phyloP scores from a whole-genome alignment of 129 eudicot species.

The Saposhnikovia divaricata region DNA sequence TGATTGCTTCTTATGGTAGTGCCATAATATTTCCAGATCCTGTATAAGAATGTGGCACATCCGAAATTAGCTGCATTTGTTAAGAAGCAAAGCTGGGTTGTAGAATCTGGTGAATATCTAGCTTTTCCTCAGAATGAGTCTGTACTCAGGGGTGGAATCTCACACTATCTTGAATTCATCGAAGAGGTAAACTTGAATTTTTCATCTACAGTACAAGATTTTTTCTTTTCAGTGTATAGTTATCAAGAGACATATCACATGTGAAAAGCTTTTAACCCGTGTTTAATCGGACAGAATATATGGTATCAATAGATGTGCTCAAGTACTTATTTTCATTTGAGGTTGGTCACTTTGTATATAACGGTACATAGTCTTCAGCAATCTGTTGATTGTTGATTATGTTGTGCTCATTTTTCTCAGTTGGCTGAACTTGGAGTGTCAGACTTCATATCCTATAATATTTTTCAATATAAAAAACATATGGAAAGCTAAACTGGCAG shows the following conservation, averaged over 20 bases:
- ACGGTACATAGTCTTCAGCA: neutral
- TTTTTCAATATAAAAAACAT: neutral
- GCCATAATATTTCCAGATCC: slow-evolving; percentile 50
- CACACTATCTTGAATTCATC: slow-evolving; percentile 79
- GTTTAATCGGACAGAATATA: neutral
- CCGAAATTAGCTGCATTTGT: slow-evolving; percentile 71
- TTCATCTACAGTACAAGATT: neutral
- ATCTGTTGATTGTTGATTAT: neutral
- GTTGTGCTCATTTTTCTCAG: neutral
- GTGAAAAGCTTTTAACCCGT: neutral
- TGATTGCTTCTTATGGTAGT: slow-evolving; percentile 16
- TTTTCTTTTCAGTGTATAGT: neutral
- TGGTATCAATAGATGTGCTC: neutral
- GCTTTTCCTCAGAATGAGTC: slow-evolving; percentile 82
- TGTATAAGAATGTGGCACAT: slow-evolving; percentile 79
- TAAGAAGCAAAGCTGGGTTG: slow-evolving; percentile 69
- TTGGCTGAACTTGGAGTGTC: neutral
- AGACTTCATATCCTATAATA: neutral
- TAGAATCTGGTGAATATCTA: slow-evolving; percentile 72
- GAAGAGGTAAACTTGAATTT: slow-evolving; percentile 53
- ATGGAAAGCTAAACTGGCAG: neutral
- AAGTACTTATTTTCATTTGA: neutral
- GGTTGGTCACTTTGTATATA: neutral
- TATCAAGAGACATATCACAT: neutral
- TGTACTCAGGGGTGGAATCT: slow-evolving; percentile 53